A percentile compares a stretch with the other conserved stretches of the same genome.
phyloP scores from a whole-genome alignment of 345 rosid genomes.

The Litchi chinensis region DNA sequence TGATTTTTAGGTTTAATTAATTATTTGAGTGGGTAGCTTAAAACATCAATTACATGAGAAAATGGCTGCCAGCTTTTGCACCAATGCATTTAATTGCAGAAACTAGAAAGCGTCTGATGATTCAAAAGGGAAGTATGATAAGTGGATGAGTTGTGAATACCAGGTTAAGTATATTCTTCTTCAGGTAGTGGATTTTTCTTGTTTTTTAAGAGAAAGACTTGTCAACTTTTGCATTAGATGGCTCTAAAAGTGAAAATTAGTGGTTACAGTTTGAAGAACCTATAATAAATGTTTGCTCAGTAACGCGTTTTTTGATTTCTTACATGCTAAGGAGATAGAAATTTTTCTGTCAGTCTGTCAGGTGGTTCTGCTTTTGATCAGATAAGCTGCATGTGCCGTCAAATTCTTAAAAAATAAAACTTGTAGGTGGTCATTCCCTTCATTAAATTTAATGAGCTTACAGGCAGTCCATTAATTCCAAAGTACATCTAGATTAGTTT shows the following conservation, averaged over 20 bases:
- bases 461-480: background rate
- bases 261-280: background rate
- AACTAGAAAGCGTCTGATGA: background rate
- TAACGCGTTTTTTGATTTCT: background rate
- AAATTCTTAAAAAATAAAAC: background rate
- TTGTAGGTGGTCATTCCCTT: background rate
- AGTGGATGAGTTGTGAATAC: background rate
- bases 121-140: no score
- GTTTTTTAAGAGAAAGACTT: background rate
- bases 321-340: background rate
- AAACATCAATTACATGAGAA: background rate
- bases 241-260: background rate
- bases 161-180: background rate
- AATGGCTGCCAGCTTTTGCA: background rate
- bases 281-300: background rate
- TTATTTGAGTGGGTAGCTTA: background rate
- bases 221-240: conserved; percentile 1
- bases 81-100: background rate
- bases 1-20: background rate
- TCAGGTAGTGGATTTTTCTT: background rate
- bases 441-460: background rate
- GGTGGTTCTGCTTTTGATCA: background rate
- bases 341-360: background rate
- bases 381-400: background rate
- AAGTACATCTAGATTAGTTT: no score